These are phyloP conservation scores for Pholiota microspora DNA, from an alignment of 768 basidiomycete genomes.

Conservation along the genomic window DNA sequence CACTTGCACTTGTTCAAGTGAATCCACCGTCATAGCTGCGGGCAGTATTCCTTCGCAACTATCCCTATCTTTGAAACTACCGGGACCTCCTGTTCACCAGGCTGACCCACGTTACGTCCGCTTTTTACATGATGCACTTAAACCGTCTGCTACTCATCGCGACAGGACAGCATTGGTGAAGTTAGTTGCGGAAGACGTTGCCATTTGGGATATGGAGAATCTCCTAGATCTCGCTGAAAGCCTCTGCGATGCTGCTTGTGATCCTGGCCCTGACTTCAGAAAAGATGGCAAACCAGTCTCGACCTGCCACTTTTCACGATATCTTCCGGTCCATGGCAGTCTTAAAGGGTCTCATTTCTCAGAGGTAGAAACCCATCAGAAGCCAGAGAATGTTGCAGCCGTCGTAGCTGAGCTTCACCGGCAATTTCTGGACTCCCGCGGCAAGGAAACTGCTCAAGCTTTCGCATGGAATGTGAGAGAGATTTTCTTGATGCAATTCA, in stretches of 20 bases:
- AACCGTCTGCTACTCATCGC: background rate
- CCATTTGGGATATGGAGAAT: slow-evolving; percentile 16
- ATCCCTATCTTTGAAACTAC: background rate
- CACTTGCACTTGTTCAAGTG: background rate
- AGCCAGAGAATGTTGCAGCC: background rate
- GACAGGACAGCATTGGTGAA: slow-evolving; percentile 6
- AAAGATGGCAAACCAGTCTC: background rate
- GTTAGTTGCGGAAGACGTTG: slow-evolving; percentile 5
- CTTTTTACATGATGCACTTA: background rate
- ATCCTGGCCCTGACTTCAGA: background rate
- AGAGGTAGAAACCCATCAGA: background rate
- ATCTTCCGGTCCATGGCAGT: background rate
- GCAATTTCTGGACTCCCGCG: slow-evolving; percentile 3
- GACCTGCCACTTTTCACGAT: slow-evolving; percentile 2
- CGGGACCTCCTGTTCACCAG: background rate
- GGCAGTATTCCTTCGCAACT: background rate
- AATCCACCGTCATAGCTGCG: no score
- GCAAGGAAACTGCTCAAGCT: slow-evolving; percentile 11
- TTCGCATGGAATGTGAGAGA: slow-evolving; percentile 19
- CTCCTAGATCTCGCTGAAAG: slow-evolving; percentile 14
- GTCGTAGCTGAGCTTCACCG: slow-evolving; percentile 4
- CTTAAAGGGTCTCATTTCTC: background rate
- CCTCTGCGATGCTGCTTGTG: slow-evolving; percentile 7
- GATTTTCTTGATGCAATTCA: slow-evolving; percentile 13
- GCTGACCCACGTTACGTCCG: slow-evolving; percentile 6